Base-by-base conservation (phyloP, 1,284 basidiomycete species). In the Heterobasidion occidentale region DNA sequence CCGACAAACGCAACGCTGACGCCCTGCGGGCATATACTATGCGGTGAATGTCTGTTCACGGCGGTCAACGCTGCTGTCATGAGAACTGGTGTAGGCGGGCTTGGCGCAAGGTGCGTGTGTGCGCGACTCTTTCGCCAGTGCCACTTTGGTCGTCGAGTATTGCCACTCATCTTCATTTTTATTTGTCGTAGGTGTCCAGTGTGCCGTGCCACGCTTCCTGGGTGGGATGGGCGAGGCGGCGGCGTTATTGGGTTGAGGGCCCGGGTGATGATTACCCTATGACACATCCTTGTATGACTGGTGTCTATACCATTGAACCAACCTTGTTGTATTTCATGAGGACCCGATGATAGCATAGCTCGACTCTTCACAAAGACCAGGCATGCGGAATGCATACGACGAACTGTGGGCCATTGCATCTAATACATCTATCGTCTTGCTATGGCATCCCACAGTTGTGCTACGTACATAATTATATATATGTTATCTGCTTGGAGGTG, bases 21-120 rank as follows among this genome's bases (percentile, higher is more conserved):
- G 0, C 87, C 86, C 0, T 91, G 88, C 61, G 88, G 88, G 0
- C 88, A 91, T 60, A 77, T 91, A 48, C 81, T 82, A 59, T 91
- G 88, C 61, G 89, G 87, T 1, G 73, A 79, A 33, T 91, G 88
- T 67, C 75, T 91, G 7, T 91, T 90, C 61, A 81, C 80, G 1
- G 84, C 88, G 0, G 79, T 91, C 46, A 84, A 83, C 62, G 77
- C 84, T 3, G 79, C 81, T 6, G 68, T 83, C 49, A 71, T 78
- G 60, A 79, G 86, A 36, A 76, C 74, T 12, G 71, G 73, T 58
- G 68, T 68, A 8, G 72, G 74, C 19, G 68, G 70, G 2, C 72
- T 71, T 14, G 66, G 70, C 4, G 73, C 83, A 3, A 73, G 74
- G 83, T 80, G 44, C 38, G 74, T 54, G 48, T 9, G 19, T 42